phyloP scores from a whole-genome alignment of 371 early-diverging fungal genomes.

The Mortierella sp. region DNA sequence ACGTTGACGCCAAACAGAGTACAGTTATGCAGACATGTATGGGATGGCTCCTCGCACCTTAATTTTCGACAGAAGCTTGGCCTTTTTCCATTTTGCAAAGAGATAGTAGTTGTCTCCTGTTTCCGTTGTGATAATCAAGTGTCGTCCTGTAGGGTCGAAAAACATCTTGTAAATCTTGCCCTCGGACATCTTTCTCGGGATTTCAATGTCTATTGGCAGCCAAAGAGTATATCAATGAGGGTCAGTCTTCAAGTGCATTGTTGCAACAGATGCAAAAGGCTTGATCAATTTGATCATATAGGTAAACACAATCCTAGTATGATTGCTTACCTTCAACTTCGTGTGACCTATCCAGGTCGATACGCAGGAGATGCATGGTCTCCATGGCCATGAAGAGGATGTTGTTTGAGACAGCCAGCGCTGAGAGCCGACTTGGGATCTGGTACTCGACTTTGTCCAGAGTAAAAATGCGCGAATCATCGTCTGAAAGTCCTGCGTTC shows the following conservation, averaged over 20 bases:
- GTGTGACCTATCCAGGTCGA: conserved; percentile 82
- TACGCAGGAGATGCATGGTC: conserved; percentile 75
- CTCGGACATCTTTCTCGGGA: conserved; percentile 74
- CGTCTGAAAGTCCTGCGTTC: conserved; percentile 63
- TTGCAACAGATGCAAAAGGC: neutral
- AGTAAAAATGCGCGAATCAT: conserved; percentile 76
- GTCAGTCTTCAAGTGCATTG: neutral
- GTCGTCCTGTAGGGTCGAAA: conserved; percentile 90
- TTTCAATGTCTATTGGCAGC: conserved; percentile 78
- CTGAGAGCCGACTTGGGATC: conserved; percentile 76
- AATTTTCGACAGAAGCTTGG: conserved; percentile 76
- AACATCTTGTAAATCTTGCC: conserved; percentile 80
- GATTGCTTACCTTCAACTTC: conserved; percentile 72
- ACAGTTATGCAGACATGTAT: neutral
- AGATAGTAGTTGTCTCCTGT: conserved; percentile 92
- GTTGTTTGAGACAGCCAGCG: conserved; percentile 86
- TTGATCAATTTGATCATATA: neutral
- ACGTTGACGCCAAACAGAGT: no score
- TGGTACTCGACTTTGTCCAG: conserved; percentile 88
- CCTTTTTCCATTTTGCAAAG: conserved; percentile 83
- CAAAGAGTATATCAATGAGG: neutral
- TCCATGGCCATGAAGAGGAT: conserved; percentile 81
- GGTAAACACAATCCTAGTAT: neutral
- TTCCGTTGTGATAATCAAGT: conserved; percentile 87
- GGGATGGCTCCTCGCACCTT: conserved; percentile 60